phyloP scores from a whole-genome alignment of 768 basidiomycete species.

The Amyloporia xantha region DNA sequence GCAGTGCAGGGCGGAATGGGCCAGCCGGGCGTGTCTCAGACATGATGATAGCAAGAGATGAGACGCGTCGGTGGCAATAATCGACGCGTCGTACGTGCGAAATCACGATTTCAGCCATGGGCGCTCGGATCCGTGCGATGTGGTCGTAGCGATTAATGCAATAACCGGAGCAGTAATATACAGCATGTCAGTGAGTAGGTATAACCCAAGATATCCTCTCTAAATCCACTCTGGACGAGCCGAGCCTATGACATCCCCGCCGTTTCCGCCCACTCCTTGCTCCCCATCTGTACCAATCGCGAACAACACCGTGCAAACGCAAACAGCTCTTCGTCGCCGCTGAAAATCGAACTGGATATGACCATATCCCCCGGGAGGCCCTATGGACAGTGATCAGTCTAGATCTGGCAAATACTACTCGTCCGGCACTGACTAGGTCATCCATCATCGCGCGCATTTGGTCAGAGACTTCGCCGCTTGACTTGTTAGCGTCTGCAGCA shows the following conservation, averaged over 20 bases:
- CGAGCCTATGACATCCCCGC: slow-evolving; percentile 25
- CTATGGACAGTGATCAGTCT: slow-evolving; percentile 32
- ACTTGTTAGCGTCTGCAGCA: slow-evolving; percentile 51
- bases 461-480: slow-evolving; percentile 49
- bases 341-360: slow-evolving; percentile 84
- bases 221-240: too few relatives aligned
- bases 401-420: too few relatives aligned
- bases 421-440: slow-evolving; percentile 66
- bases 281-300: slow-evolving; percentile 84
- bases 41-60: background rate
- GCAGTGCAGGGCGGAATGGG: slow-evolving; percentile 42
- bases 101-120: background rate
- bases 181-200: too few relatives aligned
- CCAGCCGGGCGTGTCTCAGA: background rate
- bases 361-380: slow-evolving; percentile 73
- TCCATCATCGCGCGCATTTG: slow-evolving; percentile 95
- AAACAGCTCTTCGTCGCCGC: slow-evolving; percentile 94
- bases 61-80: background rate
- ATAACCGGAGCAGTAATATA: too few relatives aligned
- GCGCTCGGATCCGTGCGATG: background rate
- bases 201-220: too few relatives aligned
- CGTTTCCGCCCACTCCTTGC: slow-evolving; percentile 72
- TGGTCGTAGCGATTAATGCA: background rate
- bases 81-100: background rate
- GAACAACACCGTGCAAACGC: slow-evolving; percentile 94